These are phyloP conservation scores for Ogataea ganodermae DNA, from an alignment of 805 yeast species.

Conservation along the genomic window DNA sequence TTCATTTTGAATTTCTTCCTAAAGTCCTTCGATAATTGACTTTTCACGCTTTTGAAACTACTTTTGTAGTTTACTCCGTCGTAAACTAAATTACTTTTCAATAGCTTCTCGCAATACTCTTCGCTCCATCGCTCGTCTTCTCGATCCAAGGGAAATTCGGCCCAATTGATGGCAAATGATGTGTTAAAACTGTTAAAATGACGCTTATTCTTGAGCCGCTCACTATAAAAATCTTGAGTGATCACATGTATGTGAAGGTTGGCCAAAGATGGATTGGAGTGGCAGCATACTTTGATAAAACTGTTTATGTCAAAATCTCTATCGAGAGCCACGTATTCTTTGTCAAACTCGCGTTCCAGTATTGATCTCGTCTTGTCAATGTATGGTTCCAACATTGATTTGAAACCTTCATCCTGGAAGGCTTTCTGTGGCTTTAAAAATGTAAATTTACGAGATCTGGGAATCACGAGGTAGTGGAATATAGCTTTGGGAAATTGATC, in stretches of 20 bases:
- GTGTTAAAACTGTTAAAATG: slow-evolving; percentile 77
- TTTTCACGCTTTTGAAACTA: slow-evolving; percentile 44
- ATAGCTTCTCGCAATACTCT: slow-evolving; percentile 26
- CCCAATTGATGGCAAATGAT: slow-evolving; percentile 59
- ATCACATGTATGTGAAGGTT: slow-evolving; percentile 76
- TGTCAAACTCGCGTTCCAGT: slow-evolving; percentile 17
- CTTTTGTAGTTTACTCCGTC: slow-evolving; percentile 40
- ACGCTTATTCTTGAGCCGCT: slow-evolving; percentile 54
- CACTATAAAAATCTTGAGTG: slow-evolving; percentile 61
- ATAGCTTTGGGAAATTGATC: slow-evolving; percentile 67
- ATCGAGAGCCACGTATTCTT: slow-evolving; percentile 15
- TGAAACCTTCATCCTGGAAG: slow-evolving; percentile 39
- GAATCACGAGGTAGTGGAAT: slow-evolving; percentile 62
- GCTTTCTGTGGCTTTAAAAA: slow-evolving; percentile 53
- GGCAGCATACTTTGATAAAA: slow-evolving; percentile 60
- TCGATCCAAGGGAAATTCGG: slow-evolving; percentile 45
- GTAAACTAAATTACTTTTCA: slow-evolving; percentile 42
- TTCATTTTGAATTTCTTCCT: slow-evolving; percentile 10
- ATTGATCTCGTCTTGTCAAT: slow-evolving; percentile 39
- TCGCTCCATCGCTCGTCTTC: slow-evolving; percentile 46
- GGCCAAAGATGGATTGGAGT: slow-evolving; percentile 66
- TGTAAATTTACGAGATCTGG: slow-evolving; percentile 47
- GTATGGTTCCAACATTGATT: slow-evolving; percentile 33
- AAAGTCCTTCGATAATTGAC: slow-evolving; percentile 43
- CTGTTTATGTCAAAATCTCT: slow-evolving; percentile 23